phyloP scores from a whole-genome alignment of 2,329 filamentous ascomycete genomes.

The Helicocarpus griseus region DNA sequence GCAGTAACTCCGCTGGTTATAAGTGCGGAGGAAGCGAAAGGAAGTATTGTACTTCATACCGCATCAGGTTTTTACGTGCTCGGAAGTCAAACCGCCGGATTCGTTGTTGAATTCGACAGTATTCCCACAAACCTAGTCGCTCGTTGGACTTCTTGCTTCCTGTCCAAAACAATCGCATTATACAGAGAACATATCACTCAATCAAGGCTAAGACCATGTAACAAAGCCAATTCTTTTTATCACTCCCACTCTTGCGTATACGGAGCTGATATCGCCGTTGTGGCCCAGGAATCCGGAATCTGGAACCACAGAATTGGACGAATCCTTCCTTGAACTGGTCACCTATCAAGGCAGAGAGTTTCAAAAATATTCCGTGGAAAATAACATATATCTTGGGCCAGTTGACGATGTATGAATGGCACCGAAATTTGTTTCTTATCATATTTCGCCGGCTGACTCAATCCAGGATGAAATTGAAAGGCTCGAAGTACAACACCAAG shows the following conservation, averaged over 20 bases:
- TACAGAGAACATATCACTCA: background rate
- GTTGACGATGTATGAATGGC: constrained; percentile 55
- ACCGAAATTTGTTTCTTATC: background rate
- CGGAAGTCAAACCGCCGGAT: background rate
- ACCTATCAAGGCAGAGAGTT: constrained; percentile 54
- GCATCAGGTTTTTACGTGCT: background rate
- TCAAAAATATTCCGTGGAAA: constrained; percentile 57
- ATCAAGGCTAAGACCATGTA: background rate
- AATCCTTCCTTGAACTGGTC: constrained; percentile 49
- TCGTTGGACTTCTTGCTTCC: too few species aligned
- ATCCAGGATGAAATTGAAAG: constrained; percentile 57
- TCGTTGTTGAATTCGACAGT: background rate
- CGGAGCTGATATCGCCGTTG: background rate
- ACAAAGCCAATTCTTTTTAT: background rate
- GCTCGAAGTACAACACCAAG: constrained; percentile 52
- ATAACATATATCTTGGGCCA: constrained; percentile 57
- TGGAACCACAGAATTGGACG: constrained; percentile 45
- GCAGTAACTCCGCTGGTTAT: background rate
- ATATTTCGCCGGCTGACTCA: constrained; percentile 6
- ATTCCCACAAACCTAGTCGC: too few species aligned
- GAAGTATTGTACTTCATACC: background rate
- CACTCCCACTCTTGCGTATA: background rate
- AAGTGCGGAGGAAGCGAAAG: background rate
- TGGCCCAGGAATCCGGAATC: constrained; percentile 33
- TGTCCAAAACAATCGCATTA: background rate